These are phyloP conservation scores for Leccinum fuscescens DNA, from an alignment of 1,284 basidiomycete species.

Conservation along the genomic window DNA sequence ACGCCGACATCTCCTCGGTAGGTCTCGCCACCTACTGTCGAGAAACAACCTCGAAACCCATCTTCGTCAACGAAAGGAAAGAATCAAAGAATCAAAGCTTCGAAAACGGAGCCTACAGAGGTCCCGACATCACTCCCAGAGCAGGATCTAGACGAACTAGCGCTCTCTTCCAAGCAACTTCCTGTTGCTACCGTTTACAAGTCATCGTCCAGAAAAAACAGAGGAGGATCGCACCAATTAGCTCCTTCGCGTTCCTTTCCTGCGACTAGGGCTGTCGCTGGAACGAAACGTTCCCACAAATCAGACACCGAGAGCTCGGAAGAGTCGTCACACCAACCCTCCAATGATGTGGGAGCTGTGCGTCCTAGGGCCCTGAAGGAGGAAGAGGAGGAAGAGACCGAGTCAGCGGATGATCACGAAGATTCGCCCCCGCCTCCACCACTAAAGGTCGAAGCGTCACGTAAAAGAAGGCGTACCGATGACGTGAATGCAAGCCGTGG, in stretches of 20 bases:
- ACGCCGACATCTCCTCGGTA: slow-evolving; percentile 6
- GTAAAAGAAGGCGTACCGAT: slow-evolving; percentile 52
- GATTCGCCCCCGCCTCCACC: slow-evolving; percentile 31
- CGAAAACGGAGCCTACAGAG: slow-evolving; percentile 23
- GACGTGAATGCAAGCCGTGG: slow-evolving; percentile 24
- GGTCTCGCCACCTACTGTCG: slow-evolving; percentile 1
- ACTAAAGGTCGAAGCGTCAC: slow-evolving; percentile 21
- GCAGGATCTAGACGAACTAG: slow-evolving; percentile 29
- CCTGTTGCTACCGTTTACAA: not conserved
- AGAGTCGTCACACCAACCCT: slow-evolving; percentile 2
- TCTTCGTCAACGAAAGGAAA: slow-evolving; percentile 11
- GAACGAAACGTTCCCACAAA: slow-evolving; percentile 22
- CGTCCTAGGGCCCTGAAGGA: slow-evolving; percentile 28
- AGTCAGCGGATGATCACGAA: slow-evolving; percentile 38
- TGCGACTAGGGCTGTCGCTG: slow-evolving; percentile 6
- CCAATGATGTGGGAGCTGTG: slow-evolving; percentile 5
- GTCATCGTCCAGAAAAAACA: slow-evolving; percentile 8
- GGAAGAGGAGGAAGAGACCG: slow-evolving; percentile 41
- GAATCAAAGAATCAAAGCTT: slow-evolving; percentile 8
- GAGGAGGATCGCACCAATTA: not conserved
- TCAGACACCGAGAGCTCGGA: slow-evolving; percentile 32
- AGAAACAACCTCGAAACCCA: slow-evolving; percentile 13
- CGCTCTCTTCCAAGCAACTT: slow-evolving; percentile 1
- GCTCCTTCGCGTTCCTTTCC: slow-evolving; percentile 5
- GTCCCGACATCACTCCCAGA: slow-evolving; percentile 39